Evolutionary conservation across 352 stramenopile genomes (phyloP).

Genomic region (Globisporangium sylvaticum): DNA sequence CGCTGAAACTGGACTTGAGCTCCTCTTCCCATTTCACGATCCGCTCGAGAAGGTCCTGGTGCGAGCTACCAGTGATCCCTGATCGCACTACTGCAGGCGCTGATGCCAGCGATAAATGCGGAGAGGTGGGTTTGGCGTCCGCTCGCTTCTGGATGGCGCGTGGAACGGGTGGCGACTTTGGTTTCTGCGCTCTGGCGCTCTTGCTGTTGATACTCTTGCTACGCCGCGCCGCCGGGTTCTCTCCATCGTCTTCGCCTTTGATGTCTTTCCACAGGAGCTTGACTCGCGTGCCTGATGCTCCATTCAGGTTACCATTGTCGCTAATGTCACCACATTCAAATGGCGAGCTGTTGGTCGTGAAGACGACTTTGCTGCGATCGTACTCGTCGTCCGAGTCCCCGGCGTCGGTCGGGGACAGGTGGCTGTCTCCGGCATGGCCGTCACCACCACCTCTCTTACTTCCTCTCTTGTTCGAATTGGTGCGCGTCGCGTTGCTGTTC

Average conservation of each 20-base stretch:
- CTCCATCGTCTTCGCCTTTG: slow-evolving; percentile 5
- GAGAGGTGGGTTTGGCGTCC: not conserved
- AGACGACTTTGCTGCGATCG: slow-evolving; percentile 4
- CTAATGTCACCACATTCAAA: not conserved
- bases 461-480: slow-evolving; percentile 1
- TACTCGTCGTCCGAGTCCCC: slow-evolving; percentile 11
- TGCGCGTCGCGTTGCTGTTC: not conserved
- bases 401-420: not conserved
- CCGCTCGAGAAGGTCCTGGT: not conserved
- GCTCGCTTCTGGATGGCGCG: slow-evolving; percentile 9
- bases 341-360: not conserved
- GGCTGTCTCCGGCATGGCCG: not conserved
- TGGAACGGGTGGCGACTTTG: not conserved
- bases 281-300: slow-evolving; percentile 4
- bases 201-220: not conserved
- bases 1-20: slow-evolving; percentile 1
- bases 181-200: not conserved
- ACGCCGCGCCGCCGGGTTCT: not conserved
- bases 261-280: slow-evolving; percentile 16
- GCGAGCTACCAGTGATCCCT: not conserved
- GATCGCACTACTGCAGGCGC: not conserved
- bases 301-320: not conserved
- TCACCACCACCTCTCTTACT: not conserved
- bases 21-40: slow-evolving; percentile 6
- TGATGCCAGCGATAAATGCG: not conserved